These are phyloP conservation scores for Fraxinus americana DNA, from an alignment of 257 asterid genomes.

Conservation along the genomic window DNA sequence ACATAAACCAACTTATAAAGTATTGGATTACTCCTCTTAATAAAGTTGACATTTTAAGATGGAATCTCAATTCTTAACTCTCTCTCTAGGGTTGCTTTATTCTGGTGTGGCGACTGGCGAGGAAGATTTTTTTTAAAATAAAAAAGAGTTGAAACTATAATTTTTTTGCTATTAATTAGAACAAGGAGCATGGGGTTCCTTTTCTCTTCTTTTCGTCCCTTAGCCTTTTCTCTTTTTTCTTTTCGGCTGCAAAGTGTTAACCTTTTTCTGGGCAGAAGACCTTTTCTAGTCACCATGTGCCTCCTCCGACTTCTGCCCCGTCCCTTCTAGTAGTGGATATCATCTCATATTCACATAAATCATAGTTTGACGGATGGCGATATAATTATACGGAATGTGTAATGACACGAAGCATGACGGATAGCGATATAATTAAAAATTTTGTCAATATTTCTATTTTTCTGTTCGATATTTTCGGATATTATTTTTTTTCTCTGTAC, in stretches of 20 bases:
- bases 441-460: no score
- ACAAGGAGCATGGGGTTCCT: constrained; percentile 38
- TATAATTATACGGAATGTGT: no score
- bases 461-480: no score
- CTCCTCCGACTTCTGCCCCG: constrained; percentile 29
- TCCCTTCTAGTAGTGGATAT: background rate
- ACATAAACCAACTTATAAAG: no score
- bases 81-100: background rate
- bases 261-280: constrained; percentile 32
- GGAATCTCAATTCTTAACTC: no score
- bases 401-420: no score
- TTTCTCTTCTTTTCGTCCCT: constrained; percentile 18
- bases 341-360: background rate
- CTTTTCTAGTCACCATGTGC: constrained; percentile 36
- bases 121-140: background rate
- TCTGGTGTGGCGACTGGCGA: background rate
- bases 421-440: no score
- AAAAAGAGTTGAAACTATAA: constrained; percentile 24
- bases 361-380: background rate
- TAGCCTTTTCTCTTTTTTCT: constrained; percentile 20
- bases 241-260: constrained; percentile 36
- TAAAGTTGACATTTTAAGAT: no score
- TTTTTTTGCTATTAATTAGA: constrained; percentile 10
- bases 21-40: no score
- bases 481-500: no score